Conservation (phyloP, 208 protist genomes). For the Phytomonas sp. region DNA sequence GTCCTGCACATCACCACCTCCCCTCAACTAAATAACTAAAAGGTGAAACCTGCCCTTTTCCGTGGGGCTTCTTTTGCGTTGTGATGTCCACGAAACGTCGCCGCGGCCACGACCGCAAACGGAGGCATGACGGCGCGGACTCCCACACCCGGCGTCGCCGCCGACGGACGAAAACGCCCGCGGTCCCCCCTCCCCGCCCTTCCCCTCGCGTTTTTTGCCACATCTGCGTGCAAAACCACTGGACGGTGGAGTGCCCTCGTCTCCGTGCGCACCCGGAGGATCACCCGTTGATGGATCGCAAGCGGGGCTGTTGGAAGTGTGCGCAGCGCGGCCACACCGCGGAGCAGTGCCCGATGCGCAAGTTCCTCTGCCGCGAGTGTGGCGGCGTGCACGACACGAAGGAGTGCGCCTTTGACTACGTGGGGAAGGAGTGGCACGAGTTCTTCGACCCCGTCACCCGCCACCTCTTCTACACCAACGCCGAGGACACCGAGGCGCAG, state of each 20-base stretch:
- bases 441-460: conserved; percentile 50
- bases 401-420: conserved; percentile 72
- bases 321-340: conserved; percentile 65
- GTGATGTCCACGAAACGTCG: no score
- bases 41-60: no score
- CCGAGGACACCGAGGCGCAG: conserved; percentile 58
- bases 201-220: conserved; percentile 43
- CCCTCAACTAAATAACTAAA: no score
- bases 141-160: neutral
- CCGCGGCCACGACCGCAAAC: neutral
- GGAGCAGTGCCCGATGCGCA: conserved; percentile 44
- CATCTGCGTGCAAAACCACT: conserved; percentile 75
- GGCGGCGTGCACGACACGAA: conserved; percentile 76
- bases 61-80: no score
- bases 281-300: conserved; percentile 49
- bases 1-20: no score
- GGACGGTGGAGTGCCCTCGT: conserved; percentile 65
- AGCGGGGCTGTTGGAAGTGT: conserved; percentile 65
- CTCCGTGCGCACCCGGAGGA: conserved; percentile 34
- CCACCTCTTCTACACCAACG: conserved; percentile 73
- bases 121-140: neutral
- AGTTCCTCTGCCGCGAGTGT: conserved; percentile 68
- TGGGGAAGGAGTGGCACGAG: conserved; percentile 79
- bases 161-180: no score
- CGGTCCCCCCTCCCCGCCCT: neutral